Evolutionary conservation across 768 basidiomycete genomes (phyloP), one percentile per base, ranked within the genome.

Genomic region (Serendipita sp.): DNA sequence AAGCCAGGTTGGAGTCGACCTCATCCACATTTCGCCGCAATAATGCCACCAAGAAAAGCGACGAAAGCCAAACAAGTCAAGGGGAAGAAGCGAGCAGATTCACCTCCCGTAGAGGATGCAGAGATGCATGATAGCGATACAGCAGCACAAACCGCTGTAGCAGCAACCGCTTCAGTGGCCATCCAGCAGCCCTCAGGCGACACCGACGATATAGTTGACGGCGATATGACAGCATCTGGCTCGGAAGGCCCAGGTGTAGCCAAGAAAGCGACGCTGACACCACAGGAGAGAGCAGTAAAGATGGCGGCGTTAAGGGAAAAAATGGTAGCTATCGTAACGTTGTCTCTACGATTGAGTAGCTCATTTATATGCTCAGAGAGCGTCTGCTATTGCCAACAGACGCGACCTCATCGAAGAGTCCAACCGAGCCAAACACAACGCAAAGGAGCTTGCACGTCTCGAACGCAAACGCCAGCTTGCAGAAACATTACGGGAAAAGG

Each of bases 391-490:
- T 70, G 91, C 86, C 2, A 99, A 99, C 73, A 84, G 93, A 11
- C 81, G 83, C 38, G 88, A 92, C 1, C 77, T 98, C 15, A 78
- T 96, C 15, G 86, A 91, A 67, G 95, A 98, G 71, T 83, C 85
- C 41, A 82, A 89, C 18, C 88, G 82, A 71, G 78, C 83, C 3
- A 90, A 90, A 70, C 76, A 86, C 7, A 86, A 83, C 3, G 87
- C 83, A 0, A 83, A 89, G 30, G 94, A 98, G 67, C 76, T 85
- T 0, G 86, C 87, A 24, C 83, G 92, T 45, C 77, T 95, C 34
- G 95, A 98, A 68, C 84, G 86, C 70, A 91, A 96, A 72, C 85
- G 89, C 65, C 92, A 89, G 74, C 80, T 96, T 18, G 93, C 92
- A 0, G 95, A 97, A 75, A 83, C 78, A 16, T 74, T 98, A 69